Conservation (phyloP, 441 rosid species). For the Gossypium aridum region DNA sequence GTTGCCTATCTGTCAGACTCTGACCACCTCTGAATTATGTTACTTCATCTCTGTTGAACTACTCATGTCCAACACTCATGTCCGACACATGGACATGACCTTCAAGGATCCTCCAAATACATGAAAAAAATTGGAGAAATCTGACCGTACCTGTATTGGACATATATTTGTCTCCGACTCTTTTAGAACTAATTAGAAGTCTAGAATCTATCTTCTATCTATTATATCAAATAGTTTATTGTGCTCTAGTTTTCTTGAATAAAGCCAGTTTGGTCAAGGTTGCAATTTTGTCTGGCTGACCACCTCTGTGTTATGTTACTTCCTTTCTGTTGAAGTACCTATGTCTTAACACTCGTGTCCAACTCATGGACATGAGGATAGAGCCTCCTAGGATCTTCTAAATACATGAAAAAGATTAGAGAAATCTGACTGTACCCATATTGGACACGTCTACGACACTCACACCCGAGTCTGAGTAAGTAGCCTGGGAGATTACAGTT, state of each 20-base stretch:
- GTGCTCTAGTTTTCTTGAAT: too few relatives aligned
- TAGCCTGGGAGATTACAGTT: neutral
- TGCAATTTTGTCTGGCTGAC: neutral
- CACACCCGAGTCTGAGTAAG: neutral
- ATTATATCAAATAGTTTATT: neutral
- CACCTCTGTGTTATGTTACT: neutral
- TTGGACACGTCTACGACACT: neutral
- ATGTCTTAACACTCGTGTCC: neutral
- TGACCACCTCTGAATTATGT: neutral
- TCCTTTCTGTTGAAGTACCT: neutral
- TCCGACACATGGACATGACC: neutral
- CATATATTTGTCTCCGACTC: neutral
- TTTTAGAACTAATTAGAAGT: neutral
- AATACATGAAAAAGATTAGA: neutral
- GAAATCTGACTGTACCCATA: neutral
- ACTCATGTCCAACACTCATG: neutral
- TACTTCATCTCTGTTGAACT: neutral
- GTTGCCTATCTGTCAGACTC: neutral
- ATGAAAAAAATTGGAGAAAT: neutral
- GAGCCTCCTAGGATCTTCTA: neutral
- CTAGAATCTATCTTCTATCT: neutral
- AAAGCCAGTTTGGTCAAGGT: neutral
- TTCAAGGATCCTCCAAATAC: neutral
- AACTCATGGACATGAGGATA: neutral
- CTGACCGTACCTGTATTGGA: neutral